A percentile compares a stretch with the other conserved stretches of the same genome.
Evolutionary conservation across 202 grass and related monocot species (phyloP).

Genomic region (Tripidium arundinaceum): DNA sequence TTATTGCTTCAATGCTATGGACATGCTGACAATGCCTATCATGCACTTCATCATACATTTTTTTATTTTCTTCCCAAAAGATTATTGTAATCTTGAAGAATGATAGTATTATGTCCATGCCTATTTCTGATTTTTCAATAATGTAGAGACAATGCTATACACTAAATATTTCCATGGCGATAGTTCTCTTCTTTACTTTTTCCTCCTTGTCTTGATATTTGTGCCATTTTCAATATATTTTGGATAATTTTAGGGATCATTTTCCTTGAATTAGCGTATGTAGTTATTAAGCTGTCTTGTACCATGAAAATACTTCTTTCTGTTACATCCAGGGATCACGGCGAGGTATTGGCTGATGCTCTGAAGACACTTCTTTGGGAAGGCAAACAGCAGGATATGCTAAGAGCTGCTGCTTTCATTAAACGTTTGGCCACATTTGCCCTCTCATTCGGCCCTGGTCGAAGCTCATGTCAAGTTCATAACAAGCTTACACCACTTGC

Average conservation of each 20-base stretch:
- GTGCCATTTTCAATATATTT: constrained; percentile 3
- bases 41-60: background rate
- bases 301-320: background rate
- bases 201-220: background rate
- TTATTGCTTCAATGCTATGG: background rate
- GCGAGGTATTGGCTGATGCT: constrained; percentile 87
- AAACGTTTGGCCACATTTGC: constrained; percentile 87
- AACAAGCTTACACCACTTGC: background rate
- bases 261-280: constrained; percentile 5
- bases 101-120: background rate
- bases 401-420: constrained; percentile 87
- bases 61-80: background rate
- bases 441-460: constrained; percentile 76
- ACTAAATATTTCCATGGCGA: background rate
- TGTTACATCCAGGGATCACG: constrained; percentile 56
- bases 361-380: constrained; percentile 91
- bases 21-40: background rate
- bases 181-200: background rate
- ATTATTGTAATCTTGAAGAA: background rate
- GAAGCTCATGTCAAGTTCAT: background rate
- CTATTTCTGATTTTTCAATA: background rate
- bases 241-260: background rate
- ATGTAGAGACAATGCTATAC: background rate
- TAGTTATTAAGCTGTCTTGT: background rate
- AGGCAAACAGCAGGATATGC: constrained; percentile 86